A percentile compares a stretch with the other conserved stretches of the same genome.
Evolutionary conservation across 2,329 filamentous ascomycete genomes (phyloP).

Genomic region (Trichoderma sp.): DNA sequence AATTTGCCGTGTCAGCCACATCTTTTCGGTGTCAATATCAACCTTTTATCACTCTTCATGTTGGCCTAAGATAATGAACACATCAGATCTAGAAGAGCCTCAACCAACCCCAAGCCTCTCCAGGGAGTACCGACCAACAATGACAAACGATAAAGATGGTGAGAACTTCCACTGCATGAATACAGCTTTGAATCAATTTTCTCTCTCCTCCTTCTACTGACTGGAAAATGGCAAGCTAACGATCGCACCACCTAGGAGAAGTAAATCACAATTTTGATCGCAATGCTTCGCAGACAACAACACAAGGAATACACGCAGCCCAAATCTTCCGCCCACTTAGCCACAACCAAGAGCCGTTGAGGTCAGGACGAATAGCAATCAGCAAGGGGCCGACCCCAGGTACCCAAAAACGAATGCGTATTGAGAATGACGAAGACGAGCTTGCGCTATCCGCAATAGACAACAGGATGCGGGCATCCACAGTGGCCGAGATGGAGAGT

Average conservation of each 20-base stretch:
- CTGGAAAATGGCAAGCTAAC: background rate
- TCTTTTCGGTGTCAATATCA: too few species aligned
- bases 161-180: background rate
- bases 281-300: background rate
- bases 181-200: background rate
- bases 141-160: background rate
- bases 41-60: too few species aligned
- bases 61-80: too few species aligned
- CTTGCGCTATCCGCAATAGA: background rate
- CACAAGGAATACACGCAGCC: background rate
- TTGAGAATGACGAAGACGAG: background rate
- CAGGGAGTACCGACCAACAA: background rate
- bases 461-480: background rate
- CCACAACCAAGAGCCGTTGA: rapidly evolving
- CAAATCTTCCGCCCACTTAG: rapidly evolving
- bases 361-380: background rate
- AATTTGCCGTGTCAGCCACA: background rate
- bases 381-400: rapidly evolving
- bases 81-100: background rate
- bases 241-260: background rate
- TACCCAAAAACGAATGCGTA: background rate
- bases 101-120: background rate
- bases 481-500: background rate
- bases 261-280: too few species aligned
- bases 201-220: background rate